Percentiles rank a stretch among this genome's conserved stretches.
phyloP scores from a whole-genome alignment of 352 stramenopile species.

The Phytophthora boehmeriae region DNA sequence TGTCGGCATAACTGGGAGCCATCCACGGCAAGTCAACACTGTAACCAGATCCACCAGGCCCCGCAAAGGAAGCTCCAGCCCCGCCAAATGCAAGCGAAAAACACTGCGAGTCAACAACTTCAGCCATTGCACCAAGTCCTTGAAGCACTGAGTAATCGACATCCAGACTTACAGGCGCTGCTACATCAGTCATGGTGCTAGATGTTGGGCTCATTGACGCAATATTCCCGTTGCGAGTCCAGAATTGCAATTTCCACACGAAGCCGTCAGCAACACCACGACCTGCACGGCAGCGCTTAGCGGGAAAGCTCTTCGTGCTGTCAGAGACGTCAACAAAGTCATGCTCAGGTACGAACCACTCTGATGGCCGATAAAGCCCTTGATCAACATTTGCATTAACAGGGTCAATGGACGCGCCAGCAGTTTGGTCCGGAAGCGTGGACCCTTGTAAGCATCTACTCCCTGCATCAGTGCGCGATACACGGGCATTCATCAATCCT shows the following conservation, averaged over 20 bases:
- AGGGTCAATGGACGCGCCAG: conserved; percentile 38
- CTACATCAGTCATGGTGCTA: conserved; percentile 27
- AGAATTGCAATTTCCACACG: conserved; percentile 93
- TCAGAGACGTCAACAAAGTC: conserved; percentile 40
- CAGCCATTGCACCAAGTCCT: conserved; percentile 56
- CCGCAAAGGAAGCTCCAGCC: conserved; percentile 69
- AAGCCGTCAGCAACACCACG: conserved; percentile 79
- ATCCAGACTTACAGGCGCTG: conserved; percentile 42
- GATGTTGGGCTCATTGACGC: conserved; percentile 81
- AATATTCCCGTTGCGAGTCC: conserved; percentile 85
- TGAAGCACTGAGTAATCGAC: conserved; percentile 47
- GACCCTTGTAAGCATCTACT: conserved; percentile 63
- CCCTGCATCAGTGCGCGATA: conserved; percentile 72
- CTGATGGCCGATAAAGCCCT: conserved; percentile 42
- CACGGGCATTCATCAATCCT: conserved; percentile 66
- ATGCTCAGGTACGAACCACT: conserved; percentile 65
- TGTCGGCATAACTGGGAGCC: conserved; percentile 42
- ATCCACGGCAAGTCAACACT: conserved; percentile 22
- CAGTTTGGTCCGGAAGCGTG: conserved; percentile 58
- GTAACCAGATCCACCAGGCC: conserved; percentile 65
- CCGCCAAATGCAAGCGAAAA: conserved; percentile 94
- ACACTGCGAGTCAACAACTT: conserved; percentile 68
- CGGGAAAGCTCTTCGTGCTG: conserved; percentile 50
- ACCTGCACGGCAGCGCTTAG: conserved; percentile 87
- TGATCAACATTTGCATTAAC: conserved; percentile 23